Evolutionary conservation across 2,329 filamentous ascomycete genomes (phyloP), one percentile per base, ranked within the genome.

Genomic region (Talaromyces albobiverticillius): DNA sequence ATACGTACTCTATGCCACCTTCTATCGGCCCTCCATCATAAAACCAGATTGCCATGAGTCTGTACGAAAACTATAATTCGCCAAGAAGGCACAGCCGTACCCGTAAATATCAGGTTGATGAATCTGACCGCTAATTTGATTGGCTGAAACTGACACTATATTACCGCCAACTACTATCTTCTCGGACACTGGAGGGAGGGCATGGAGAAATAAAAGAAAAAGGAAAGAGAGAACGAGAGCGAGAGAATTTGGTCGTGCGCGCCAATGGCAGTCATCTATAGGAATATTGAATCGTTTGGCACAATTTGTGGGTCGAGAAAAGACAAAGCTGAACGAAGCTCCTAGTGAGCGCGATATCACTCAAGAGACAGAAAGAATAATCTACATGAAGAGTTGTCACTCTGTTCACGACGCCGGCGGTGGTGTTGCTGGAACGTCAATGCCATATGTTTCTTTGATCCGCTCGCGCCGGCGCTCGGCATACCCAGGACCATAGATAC

Each of bases 381-480:
- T 65, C 62, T 66, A 67, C 65, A 67, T 61, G 61, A 59, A 58
- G 53, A 55, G 53, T 49, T 40, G 14, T 46, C 45, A 16, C 23
- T 41, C 60, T 46, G 57, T 62, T 71, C 64, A 73, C 69, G 71
- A 72, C 54, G 72, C 68, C 49, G 72, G 65, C 60, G 67, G 64
- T 52, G 67, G 67, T 58, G 86, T 82, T 53, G 85, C 82, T 66
- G 87, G 83, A 67, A 96, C 85, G 61, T 95, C 90, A 66, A 95
- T 83, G 56, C 91, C 90, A 67, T 96, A 96, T 72, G 86, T 89
- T 74, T 90, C 86, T 82, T 89, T 86, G 71, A 96, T 81, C 64
- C 89, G 82, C 76, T 91, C 80, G 61, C 84, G 83, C 71, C 92
- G 85, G 72, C 92, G 82, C 79, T 95, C 89, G 63, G 89, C 87